Evolutionary conservation across 331 rosid genomes (phyloP).

Genomic region (Phaseolus coccineus): DNA sequence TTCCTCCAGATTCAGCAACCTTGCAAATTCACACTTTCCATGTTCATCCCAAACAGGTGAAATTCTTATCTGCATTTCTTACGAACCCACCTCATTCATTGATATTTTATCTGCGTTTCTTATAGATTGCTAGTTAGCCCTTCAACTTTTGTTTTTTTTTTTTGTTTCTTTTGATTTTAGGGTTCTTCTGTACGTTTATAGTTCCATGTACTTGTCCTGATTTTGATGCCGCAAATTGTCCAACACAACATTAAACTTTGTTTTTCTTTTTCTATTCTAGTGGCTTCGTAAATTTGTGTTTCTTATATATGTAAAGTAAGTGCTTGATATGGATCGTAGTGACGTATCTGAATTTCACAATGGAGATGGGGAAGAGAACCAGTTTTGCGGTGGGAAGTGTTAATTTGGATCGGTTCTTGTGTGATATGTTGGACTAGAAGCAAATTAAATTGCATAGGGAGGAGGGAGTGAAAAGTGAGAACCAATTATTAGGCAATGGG

Average conservation of each 20-base stretch:
- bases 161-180: background rate
- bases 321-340: background rate
- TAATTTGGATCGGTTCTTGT: conserved; percentile 27
- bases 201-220: conserved; percentile 9
- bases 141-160: conserved; percentile 10
- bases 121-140: conserved; percentile 20
- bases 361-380: conserved; percentile 16
- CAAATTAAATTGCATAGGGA: background rate
- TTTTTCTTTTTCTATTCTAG: background rate
- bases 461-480: conserved; percentile 18
- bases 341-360: background rate
- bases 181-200: conserved; percentile 8
- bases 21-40: background rate
- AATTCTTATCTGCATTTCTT: background rate
- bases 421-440: conserved; percentile 24
- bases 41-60: conserved; percentile 51
- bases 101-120: conserved; percentile 1
- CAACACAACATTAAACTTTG: background rate
- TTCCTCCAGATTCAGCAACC: conserved; percentile 25
- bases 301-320: conserved; percentile 10
- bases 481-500: background rate
- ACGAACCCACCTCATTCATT: conserved; percentile 44
- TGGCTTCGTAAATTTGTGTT: conserved; percentile 4
- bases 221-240: conserved; percentile 25
- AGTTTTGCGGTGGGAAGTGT: conserved; percentile 16